Base-by-base conservation (phyloP, 352 stramenopile species). In the Globisporangium echinulatum region DNA sequence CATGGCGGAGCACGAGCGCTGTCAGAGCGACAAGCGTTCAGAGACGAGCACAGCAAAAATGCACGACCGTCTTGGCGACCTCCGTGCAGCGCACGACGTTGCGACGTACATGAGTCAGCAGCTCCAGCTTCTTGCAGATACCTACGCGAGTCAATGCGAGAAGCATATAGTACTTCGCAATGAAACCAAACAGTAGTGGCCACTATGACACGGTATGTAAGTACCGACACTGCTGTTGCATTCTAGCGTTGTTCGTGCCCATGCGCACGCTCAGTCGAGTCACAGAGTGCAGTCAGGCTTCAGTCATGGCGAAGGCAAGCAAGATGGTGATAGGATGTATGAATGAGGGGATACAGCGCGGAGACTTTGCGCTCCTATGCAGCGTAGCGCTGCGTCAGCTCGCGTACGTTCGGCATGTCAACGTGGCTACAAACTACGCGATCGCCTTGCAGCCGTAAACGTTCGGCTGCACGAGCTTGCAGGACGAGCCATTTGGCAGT, bases 21-120 rank as follows among this genome's bases (percentile, higher is more conserved):
- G 83, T 8, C 66, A 77, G 17, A 87, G 74, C 48, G 66, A 77
- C 37, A 56, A 57, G 37, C 82, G 78, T 64, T 38, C 85, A 38
- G 61, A 58, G 9, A 75, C 69, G 4, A 74, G 66, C 33, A 61
- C 67, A 4, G 46, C 38, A 36, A 72, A 63, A 19, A 59, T 83
- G 40, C 49, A 59, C 13, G 58, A 61, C 9, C 57, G 81, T 50
- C 70, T 77, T 7, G 48, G 51, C 5, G 74, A 82, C 14, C 72
- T 77, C 25, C 58, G 75, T 17, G 52, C 75, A 58, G 75, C 72
- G 25, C 66, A 75, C 53, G 60, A 70, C 10, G 49, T 87, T 17
- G 54, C 85, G n/a, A 58, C 47, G 36, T 67, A 55, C 54, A 61
- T 90, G 19, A 70, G 62, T 48, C 53, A 25, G 33, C 70, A 82